Evolutionary conservation across 2,329 filamentous ascomycete genomes (phyloP), one percentile per base, ranked within the genome.

Genomic region (Gnomoniopsis sp.): DNA sequence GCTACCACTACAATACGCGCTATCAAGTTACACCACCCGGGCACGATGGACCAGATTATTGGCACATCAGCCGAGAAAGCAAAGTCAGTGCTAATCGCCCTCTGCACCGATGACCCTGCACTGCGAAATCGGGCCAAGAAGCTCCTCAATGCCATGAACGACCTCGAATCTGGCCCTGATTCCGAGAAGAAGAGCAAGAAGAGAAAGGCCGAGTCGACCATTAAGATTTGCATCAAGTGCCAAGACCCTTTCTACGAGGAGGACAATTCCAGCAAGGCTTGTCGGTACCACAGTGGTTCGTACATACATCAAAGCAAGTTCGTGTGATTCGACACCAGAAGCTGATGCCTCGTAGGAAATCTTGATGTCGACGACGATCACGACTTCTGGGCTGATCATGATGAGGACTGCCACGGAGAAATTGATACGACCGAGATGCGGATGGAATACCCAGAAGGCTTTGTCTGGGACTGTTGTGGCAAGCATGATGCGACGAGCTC

Each of bases 381-480:
- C 0, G 66, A 65, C 43, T 49, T 62, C 30, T 72, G 70, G 70
- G 66, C 59, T 2, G 68, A 74, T 50, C 62, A 67, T 15, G 69
- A 72, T 38, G 65, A 69, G 50, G 7, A 55, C 1, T 62, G 51
- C 33, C 68, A 72, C 34, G 70, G 71, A 1, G 11, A 33, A 1
- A 69, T 70, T 8, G 67, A 71, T 53, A 62, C 62, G 1, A 21
- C 61, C 0, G 61, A 65, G 33, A 67, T 60, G 30, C 62, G 64
- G 1, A 53, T 68, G 17, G 61, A 68, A 2, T 65, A 26, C 36
- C 67, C 69, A 0, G 63, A 70, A 11, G 67, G 66, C 30, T 71
- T 71, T 59, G 33, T 57, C 12, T 73, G 69, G 71, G 30, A 41
- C 19, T 72, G 70, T 52, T 72, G 69, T 55, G 51, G 64, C 1